phyloP scores from a whole-genome alignment of 129 eudicot genomes.

The Escallonia herrerae region DNA sequence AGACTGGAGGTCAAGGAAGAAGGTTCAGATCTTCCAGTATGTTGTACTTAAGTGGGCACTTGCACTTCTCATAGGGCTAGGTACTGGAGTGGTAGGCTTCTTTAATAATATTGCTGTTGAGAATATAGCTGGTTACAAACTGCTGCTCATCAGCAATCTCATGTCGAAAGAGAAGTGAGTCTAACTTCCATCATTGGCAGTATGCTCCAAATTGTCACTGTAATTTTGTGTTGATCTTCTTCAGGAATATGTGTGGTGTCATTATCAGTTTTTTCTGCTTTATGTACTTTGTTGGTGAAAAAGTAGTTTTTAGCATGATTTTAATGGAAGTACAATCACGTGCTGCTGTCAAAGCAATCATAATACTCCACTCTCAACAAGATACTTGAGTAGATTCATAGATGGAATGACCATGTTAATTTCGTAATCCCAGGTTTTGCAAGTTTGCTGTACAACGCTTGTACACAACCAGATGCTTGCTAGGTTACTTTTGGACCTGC shows the following conservation, averaged over 20 bases:
- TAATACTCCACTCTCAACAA: too few relatives aligned
- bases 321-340: too few relatives aligned
- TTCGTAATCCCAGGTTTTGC: too few relatives aligned
- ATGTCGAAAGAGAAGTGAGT: conserved; percentile 21
- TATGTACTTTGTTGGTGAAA: too few relatives aligned
- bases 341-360: too few relatives aligned
- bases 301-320: too few relatives aligned
- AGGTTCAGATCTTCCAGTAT: conserved; percentile 23
- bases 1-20: conserved; percentile 34
- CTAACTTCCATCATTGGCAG: neutral
- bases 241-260: neutral
- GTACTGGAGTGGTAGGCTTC: conserved; percentile 22
- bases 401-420: too few relatives aligned
- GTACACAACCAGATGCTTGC: too few relatives aligned
- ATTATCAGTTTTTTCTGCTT: too few relatives aligned
- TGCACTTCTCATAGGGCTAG: conserved; percentile 24
- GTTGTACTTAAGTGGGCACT: conserved; percentile 24
- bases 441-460: too few relatives aligned
- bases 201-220: neutral
- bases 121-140: conserved; percentile 24
- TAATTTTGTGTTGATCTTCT: neutral
- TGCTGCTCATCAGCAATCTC: conserved; percentile 14
- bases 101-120: conserved; percentile 23
- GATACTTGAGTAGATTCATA: too few relatives aligned
- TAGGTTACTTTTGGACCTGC: too few relatives aligned